A percentile compares a stretch with the other conserved stretches of the same genome.
Conservation (phyloP, 139 green algal genomes). For the Closterium sp. region DNA sequence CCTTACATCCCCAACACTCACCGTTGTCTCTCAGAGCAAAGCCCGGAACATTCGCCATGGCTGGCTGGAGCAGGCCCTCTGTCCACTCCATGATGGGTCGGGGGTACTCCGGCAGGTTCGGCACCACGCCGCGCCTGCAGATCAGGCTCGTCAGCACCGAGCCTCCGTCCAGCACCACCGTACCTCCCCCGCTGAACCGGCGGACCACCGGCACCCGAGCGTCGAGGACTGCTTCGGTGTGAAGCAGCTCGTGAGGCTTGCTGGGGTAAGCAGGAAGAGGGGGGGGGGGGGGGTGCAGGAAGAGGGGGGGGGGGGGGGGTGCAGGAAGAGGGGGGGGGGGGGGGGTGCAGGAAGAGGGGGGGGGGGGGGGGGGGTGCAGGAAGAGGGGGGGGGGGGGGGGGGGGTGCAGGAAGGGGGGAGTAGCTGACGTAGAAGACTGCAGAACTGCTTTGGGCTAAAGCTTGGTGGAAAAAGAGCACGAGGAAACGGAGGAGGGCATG, state of each 20-base stretch:
- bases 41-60: conserved; percentile 59
- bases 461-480: too few species aligned
- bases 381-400: too few species aligned
- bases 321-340: background rate
- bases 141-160: conserved; percentile 75
- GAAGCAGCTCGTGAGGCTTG: conserved; percentile 74
- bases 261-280: conserved; percentile 43
- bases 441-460: too few species aligned
- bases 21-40: conserved; percentile 5
- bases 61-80: conserved; percentile 70
- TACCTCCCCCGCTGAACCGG: conserved; percentile 93
- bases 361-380: too few species aligned
- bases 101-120: conserved; percentile 73
- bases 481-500: too few species aligned
- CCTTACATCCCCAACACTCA: too few species aligned
- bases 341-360: too few species aligned
- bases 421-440: too few species aligned
- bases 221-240: conserved; percentile 59
- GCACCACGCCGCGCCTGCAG: conserved; percentile 27
- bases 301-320: too few species aligned
- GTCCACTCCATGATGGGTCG: conserved; percentile 89
- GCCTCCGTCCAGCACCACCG: conserved; percentile 87
- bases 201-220: conserved; percentile 69
- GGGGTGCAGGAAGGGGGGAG: background rate
- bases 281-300: too few species aligned